These are phyloP conservation scores for Teunomyces barrocoloradensis DNA, from an alignment of 805 yeast species.

Conservation along the genomic window DNA sequence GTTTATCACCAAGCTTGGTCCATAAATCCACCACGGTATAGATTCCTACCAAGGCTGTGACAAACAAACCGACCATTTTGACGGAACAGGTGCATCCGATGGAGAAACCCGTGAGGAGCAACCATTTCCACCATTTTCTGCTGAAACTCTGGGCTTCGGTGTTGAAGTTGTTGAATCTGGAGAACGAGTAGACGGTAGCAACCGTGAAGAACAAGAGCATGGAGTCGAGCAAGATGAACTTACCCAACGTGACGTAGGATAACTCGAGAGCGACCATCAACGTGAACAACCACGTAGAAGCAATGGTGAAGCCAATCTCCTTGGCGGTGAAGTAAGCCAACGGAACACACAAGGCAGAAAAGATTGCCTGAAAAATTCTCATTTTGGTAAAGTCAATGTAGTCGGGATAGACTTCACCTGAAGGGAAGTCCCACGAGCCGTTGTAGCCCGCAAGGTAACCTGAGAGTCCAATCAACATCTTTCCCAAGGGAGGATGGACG, in stretches of 20 bases:
- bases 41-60: conserved; percentile 83
- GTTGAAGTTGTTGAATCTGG: conserved; percentile 65
- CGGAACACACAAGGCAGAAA: conserved; percentile 83
- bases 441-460: conserved; percentile 85
- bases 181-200: conserved; percentile 71
- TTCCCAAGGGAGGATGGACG: conserved; percentile 97
- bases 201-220: conserved; percentile 87
- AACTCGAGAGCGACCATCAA: conserved; percentile 79
- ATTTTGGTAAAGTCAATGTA: conserved; percentile 76
- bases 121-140: conserved; percentile 92
- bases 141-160: conserved; percentile 49
- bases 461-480: conserved; percentile 84
- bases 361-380: conserved; percentile 84
- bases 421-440: conserved; percentile 86
- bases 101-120: conserved; percentile 74
- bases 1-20: conserved; percentile 71
- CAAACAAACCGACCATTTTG: conserved; percentile 95
- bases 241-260: conserved; percentile 80
- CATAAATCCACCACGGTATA: conserved; percentile 88
- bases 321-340: conserved; percentile 80
- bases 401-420: conserved; percentile 75
- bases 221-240: conserved; percentile 88
- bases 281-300: conserved; percentile 74
- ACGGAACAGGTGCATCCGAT: conserved; percentile 92
- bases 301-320: conserved; percentile 67